A percentile compares a stretch with the other conserved stretches of the same genome.
phyloP scores from a whole-genome alignment of 331 rosid genomes.

The Erythrophleum ivorense region DNA sequence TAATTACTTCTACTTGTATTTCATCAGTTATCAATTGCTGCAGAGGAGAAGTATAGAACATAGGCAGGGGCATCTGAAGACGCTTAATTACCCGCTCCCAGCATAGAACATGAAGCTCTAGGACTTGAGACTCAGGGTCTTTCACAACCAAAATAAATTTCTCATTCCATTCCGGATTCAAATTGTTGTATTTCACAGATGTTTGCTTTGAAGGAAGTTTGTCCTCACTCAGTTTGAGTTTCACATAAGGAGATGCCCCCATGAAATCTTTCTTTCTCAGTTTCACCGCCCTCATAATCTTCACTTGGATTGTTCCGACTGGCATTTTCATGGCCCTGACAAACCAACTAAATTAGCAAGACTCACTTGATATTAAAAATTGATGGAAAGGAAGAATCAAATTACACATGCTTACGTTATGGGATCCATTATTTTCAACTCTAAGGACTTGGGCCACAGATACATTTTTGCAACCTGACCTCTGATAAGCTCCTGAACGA shows the following conservation, averaged over 20 bases:
- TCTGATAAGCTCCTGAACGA: slow-evolving; percentile 71
- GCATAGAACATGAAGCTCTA: slow-evolving; percentile 55
- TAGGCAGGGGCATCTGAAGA: neutral
- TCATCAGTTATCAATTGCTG: too few species aligned
- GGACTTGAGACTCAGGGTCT: slow-evolving; percentile 81
- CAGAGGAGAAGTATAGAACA: neutral
- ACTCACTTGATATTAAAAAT: slow-evolving; percentile 13
- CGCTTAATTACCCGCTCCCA: slow-evolving; percentile 43
- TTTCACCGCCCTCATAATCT: slow-evolving; percentile 69
- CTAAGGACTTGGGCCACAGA: slow-evolving; percentile 81
- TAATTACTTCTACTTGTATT: too few species aligned
- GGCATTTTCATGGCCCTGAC: slow-evolving; percentile 82
- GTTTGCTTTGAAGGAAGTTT: slow-evolving; percentile 90
- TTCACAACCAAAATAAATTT: slow-evolving; percentile 65
- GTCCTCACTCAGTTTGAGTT: slow-evolving; percentile 80
- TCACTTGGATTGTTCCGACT: slow-evolving; percentile 85
- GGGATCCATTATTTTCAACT: slow-evolving; percentile 82
- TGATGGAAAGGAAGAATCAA: slow-evolving; percentile 27
- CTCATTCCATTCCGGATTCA: slow-evolving; percentile 93
- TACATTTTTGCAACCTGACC: slow-evolving; percentile 93
- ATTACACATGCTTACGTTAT: slow-evolving; percentile 45
- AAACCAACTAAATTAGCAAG: slow-evolving; percentile 41
- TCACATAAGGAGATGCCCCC: slow-evolving; percentile 83
- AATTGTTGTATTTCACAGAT: slow-evolving; percentile 65
- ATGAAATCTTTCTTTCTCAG: slow-evolving; percentile 77